Evolutionary conservation across 129 eudicot genomes (phyloP), one percentile per base, ranked within the genome.

Genomic region (Calendula officinalis): DNA sequence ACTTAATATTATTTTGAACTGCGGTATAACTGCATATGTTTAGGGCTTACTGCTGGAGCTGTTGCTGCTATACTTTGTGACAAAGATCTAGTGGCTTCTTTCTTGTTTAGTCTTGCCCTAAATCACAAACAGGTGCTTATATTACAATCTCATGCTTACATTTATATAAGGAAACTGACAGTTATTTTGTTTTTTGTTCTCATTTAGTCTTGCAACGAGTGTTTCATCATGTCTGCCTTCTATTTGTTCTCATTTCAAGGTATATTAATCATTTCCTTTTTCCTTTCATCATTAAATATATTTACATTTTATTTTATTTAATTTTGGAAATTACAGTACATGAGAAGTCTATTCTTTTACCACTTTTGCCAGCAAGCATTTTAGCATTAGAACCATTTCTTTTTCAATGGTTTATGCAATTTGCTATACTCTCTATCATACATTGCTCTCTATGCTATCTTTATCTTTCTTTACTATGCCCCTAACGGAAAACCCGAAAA

Each of bases 191-290:
- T 38, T 53, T 88, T 88, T 80, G 81, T 82, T 59, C 72, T 88
- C n/a, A n/a, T n/a, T n/a, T n/a, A 73, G 98, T 75, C 90, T 92
- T 49, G 51, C 77, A 55, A 72, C 91, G 64, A 92, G 95, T 34
- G 61, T 88, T 77, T 85, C 79, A 32, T 73, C 89, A 7, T 92
- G 76, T 73, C 75, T 92, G 34, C 98, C 96, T 41, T 92, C 75
- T 88, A 92, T 69, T 51, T 92, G 17, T 92, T 88, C 81, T 88
- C 96, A 50, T 92, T 80, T 72, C 98, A 92, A 88, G 98, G 98
- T 92, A 77, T 11, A 67, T 30, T 9, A 27, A 71, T 9, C 52
- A 33, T 8, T 60, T 36, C 46, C 52, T 16, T 15, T 40, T 40
- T 7, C 7, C n/a, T 37, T 12, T 17, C 43, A 11, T 70, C 48